Evolutionary conservation across 2,329 filamentous ascomycete species (phyloP), one percentile per base, ranked within the genome.

Genomic region (Allantophomopsis cytisporea): DNA sequence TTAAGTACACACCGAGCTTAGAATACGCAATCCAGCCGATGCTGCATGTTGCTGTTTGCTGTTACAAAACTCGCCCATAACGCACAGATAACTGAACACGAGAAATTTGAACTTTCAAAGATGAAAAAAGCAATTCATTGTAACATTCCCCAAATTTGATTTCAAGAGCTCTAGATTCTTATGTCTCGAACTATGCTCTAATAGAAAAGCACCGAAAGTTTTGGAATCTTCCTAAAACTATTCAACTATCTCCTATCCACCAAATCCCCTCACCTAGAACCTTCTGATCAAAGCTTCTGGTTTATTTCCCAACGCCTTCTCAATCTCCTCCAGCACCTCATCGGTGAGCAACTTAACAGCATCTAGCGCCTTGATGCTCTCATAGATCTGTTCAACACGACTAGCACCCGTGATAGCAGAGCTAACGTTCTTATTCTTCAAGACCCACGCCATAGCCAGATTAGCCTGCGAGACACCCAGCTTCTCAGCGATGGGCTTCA

Each of bases 401-500:
- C 69, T 75, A 5, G 75, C 73, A 5, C 73, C 73, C 1, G 71
- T 72, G 46, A 79, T 78, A 28, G 72, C 74, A 13, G 67, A 70
- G 54, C 70, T 76, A 37, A 79, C 69, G 41, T 74, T 69, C 46
- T 67, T 65, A 53, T 80, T 80, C 53, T 66, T 71, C 37, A 80
- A 60, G 12, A 75, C 70, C 75, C 76, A 80, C 2, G 72, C 73
- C 39, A 79, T 61, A 0, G 75, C 73, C 34, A 80, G 61, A 38
- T 49, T 52, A 3, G 57, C 64, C 20, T 67, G 60, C 31, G 41
- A 74, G 43, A 78, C 64, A 11, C 69, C 76, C 32, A 86, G 61
- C 49, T 66, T 68, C 40, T 82, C 68, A 2, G 82, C 80, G 46
- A 87, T 68, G 38, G 72, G 64, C 64, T 72, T 60, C 44, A 76